Percentiles rank a stretch among this genome's conserved stretches.
Evolutionary conservation across 768 basidiomycete genomes (phyloP).

Genomic region (Suillus alpinus): DNA sequence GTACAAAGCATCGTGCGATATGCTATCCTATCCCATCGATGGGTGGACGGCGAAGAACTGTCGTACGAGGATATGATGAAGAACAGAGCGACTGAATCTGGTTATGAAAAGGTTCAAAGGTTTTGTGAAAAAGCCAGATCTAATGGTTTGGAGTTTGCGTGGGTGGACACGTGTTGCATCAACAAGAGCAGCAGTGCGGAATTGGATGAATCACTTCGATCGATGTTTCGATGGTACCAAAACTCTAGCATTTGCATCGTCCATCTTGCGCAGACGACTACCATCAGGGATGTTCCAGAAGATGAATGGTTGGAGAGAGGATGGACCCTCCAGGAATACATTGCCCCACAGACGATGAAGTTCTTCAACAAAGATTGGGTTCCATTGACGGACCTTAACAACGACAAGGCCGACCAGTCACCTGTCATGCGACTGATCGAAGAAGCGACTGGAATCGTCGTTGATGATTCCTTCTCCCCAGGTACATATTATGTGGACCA

Average conservation of each 20-base stretch:
- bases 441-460: not conserved
- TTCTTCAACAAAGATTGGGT: not conserved
- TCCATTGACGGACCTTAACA: not conserved
- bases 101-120: not conserved
- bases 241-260: not conserved
- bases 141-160: not conserved
- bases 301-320: not conserved
- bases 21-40: not conserved
- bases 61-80: not conserved
- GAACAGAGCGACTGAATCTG: not conserved
- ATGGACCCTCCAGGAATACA: too few relatives aligned
- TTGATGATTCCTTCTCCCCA: not conserved
- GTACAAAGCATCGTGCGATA: not conserved
- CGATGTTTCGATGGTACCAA: too few relatives aligned
- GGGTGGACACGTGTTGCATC: too few relatives aligned
- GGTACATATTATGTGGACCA: not conserved
- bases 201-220: not conserved
- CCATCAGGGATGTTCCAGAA: not conserved
- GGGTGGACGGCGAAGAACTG: not conserved
- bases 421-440: too few relatives aligned
- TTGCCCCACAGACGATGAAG: not conserved
- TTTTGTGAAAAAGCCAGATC: not conserved
- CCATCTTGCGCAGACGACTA: not conserved
- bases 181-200: not conserved
- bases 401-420: too few relatives aligned